These are phyloP conservation scores for Phytopythium vexans DNA, from an alignment of 352 stramenopile species.

Conservation along the genomic window DNA sequence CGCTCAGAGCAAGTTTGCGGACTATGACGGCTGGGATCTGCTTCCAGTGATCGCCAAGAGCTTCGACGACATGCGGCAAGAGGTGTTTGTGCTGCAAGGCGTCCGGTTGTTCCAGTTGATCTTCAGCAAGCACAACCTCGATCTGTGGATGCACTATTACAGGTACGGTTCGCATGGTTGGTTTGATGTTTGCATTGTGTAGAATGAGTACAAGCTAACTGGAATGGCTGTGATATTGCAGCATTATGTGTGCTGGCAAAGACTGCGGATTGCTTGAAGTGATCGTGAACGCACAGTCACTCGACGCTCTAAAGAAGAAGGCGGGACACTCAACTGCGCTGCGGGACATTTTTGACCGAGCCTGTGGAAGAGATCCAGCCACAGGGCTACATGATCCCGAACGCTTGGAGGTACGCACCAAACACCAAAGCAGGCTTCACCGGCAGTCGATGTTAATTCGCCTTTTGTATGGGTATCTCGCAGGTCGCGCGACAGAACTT, in stretches of 20 bases:
- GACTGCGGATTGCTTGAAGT: slow-evolving; percentile 94
- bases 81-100: slow-evolving; percentile 95
- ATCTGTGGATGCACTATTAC: slow-evolving; percentile 94
- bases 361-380: slow-evolving; percentile 39
- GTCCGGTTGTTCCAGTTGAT: slow-evolving; percentile 92
- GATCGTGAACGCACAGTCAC: slow-evolving; percentile 93
- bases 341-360: slow-evolving; percentile 45
- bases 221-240: slow-evolving; percentile 4
- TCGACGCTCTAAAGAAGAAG: slow-evolving; percentile 96
- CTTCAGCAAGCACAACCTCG: slow-evolving; percentile 87
- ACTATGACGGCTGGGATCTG: slow-evolving; percentile 82
- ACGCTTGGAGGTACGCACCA: slow-evolving; percentile 28
- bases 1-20: slow-evolving; percentile 59
- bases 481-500: slow-evolving; percentile 92
- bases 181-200: not conserved
- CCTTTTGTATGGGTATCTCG: slow-evolving; percentile 18
- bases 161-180: slow-evolving; percentile 13
- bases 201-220: not conserved
- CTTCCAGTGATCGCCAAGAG: slow-evolving; percentile 95
- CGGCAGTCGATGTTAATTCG: not conserved
- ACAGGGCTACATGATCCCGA: slow-evolving; percentile 35
- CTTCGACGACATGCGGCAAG: slow-evolving; percentile 96
- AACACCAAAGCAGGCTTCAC: not conserved
- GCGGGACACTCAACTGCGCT: slow-evolving; percentile 31
- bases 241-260: slow-evolving; percentile 91